A percentile compares a stretch with the other conserved stretches of the same genome.
Conservation (phyloP, 202 grass and related monocot genomes). For the Musa balbisiana region DNA sequence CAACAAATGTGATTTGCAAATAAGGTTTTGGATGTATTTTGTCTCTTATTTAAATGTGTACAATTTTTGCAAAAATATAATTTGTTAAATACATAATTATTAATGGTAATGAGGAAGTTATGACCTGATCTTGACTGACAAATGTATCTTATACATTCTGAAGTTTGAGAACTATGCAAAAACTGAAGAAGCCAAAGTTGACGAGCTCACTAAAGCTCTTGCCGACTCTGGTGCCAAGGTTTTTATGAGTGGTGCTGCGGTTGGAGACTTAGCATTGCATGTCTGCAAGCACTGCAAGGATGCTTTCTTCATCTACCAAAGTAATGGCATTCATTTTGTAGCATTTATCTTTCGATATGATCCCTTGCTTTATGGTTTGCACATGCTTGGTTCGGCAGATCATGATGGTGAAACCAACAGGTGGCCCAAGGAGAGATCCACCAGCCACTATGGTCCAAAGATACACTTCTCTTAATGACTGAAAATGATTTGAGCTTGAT, state of each 20-base stretch:
- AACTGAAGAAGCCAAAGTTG: constrained; percentile 90
- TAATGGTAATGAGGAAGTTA: neutral
- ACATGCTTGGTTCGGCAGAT: constrained; percentile 34
- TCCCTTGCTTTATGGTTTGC: neutral
- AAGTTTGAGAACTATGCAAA: constrained; percentile 98
- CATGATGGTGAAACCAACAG: constrained; percentile 87
- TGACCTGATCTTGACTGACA: neutral
- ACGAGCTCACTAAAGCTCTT: constrained; percentile 94
- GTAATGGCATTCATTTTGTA: neutral
- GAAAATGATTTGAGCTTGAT: neutral
- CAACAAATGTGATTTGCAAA: too few relatives aligned
- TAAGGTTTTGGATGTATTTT: too few relatives aligned
- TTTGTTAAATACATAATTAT: too few relatives aligned
- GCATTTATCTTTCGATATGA: too few relatives aligned
- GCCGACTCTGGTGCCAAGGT: constrained; percentile 85
- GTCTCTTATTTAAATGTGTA: too few relatives aligned
- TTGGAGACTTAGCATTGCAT: constrained; percentile 98
- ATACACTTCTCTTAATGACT: constrained; percentile 22
- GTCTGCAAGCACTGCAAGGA: constrained; percentile 96
- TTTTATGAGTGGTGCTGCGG: constrained; percentile 83
- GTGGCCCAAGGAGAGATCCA: constrained; percentile 55
- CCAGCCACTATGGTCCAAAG: constrained; percentile 62
- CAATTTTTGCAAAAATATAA: too few relatives aligned
- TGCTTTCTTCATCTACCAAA: neutral
- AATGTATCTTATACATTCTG: neutral